phyloP scores from a whole-genome alignment of 1,139 yeast species.

The Yamadazyma dendronema region DNA sequence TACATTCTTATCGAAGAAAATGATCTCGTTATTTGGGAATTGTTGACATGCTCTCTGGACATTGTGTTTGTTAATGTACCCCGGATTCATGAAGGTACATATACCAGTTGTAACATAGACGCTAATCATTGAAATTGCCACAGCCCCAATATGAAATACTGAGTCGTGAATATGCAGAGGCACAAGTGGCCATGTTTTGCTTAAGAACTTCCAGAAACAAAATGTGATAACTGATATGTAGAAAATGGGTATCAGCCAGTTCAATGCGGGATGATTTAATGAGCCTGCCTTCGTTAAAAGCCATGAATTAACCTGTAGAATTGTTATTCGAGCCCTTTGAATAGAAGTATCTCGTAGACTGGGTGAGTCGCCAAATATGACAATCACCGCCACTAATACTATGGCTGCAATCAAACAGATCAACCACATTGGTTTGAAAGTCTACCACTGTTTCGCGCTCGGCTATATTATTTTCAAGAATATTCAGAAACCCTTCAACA shows the following conservation, averaged over 20 bases:
- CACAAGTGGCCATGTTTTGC: constrained; percentile 18
- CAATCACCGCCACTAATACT: constrained; percentile 10
- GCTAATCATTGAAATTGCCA: constrained; percentile 30
- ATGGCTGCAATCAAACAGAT: background rate
- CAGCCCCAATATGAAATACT: constrained; percentile 18
- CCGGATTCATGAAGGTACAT: constrained; percentile 54
- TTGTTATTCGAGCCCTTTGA: constrained; percentile 18
- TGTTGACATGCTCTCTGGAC: constrained; percentile 16
- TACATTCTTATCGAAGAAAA: constrained; percentile 47
- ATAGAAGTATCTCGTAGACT: constrained; percentile 38
- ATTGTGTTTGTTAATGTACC: constrained; percentile 26
- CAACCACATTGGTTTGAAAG: no score
- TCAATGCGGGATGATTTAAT: constrained; percentile 14
- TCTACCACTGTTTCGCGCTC: no score
- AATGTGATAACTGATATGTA: constrained; percentile 43
- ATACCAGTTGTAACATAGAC: constrained; percentile 32
- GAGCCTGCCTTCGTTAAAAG: constrained; percentile 4
- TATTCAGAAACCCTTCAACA: no score
- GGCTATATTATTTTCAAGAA: no score
- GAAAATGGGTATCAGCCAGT: constrained; percentile 51
- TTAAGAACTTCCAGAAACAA: constrained; percentile 31
- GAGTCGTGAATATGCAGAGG: constrained; percentile 7
- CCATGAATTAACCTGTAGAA: constrained; percentile 9
- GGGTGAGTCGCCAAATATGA: constrained; percentile 57
- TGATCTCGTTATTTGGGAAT: constrained; percentile 52